Conservation (phyloP, 352 stramenopile species). For the Blastocystis sp. region DNA sequence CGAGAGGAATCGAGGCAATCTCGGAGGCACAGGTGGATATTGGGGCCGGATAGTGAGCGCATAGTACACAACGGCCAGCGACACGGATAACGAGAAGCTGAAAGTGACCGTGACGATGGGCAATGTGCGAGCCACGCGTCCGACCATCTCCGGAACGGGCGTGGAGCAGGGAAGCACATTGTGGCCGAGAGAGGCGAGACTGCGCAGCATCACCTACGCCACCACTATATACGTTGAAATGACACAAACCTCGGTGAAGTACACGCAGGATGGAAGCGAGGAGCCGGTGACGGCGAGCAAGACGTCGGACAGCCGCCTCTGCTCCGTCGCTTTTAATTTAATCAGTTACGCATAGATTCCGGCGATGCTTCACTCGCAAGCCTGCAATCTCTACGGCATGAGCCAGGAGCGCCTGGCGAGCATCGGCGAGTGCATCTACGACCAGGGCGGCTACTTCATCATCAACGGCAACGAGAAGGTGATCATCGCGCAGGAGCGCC, state of each 20-base stretch:
- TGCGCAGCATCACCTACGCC: conserved; percentile 98
- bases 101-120: conserved; percentile 79
- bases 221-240: conserved; percentile 96
- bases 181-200: conserved; percentile 94
- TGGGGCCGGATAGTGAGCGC: not conserved
- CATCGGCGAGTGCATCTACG: conserved; percentile 97
- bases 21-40: conserved; percentile 50
- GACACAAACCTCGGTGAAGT: conserved; percentile 85
- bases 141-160: conserved; percentile 87
- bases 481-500: conserved; percentile 97
- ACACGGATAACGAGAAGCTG: conserved; percentile 84
- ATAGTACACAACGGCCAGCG: conserved; percentile 46
- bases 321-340: not conserved
- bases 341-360: conserved; percentile 76
- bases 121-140: conserved; percentile 74
- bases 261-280: conserved; percentile 71
- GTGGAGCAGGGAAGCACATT: conserved; percentile 94
- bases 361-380: conserved; percentile 87
- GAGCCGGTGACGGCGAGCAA: conserved; percentile 72
- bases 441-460: conserved; percentile 99
- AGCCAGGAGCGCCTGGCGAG: conserved; percentile 87
- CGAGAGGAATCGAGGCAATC: conserved; percentile 54
- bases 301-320: conserved; percentile 49
- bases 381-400: conserved; percentile 85
- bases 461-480: conserved; percentile 95